These are phyloP conservation scores for Sarocladium strictum DNA, from an alignment of 2,329 filamentous ascomycete species.

Conservation along the genomic window DNA sequence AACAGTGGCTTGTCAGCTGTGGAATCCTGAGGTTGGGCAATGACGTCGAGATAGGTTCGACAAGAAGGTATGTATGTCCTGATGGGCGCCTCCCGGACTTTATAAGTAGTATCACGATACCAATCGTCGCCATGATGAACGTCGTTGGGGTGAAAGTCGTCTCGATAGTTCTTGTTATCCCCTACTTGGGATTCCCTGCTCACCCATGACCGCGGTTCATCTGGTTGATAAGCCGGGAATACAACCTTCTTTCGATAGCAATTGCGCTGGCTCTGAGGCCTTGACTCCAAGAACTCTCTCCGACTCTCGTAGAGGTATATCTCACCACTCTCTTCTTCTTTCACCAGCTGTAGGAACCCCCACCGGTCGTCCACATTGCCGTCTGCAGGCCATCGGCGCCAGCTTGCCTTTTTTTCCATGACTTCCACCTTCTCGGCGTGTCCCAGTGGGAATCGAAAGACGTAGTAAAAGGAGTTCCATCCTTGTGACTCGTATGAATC, in stretches of 20 bases:
- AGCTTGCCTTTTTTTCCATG: neutral
- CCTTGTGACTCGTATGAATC: neutral
- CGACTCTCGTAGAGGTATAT: constrained; percentile 6
- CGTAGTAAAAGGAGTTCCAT: constrained; percentile 6
- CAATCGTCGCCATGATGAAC: constrained; percentile 4
- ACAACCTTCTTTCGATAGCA: constrained; percentile 8
- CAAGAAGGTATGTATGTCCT: neutral
- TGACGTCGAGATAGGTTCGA: constrained; percentile 5
- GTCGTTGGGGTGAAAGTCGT: neutral
- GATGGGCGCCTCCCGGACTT: constrained; percentile 1
- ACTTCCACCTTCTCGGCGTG: neutral
- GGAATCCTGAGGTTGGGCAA: neutral
- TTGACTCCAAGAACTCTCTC: neutral
- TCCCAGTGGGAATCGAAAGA: constrained; percentile 5
- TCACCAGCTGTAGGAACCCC: constrained; percentile 3
- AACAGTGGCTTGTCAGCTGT: neutral
- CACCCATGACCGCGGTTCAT: neutral
- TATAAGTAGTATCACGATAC: constrained; percentile 7
- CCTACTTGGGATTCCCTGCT: neutral
- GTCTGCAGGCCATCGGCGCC: constrained; percentile 6
- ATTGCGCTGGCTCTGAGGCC: constrained; percentile 5
- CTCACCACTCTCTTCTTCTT: constrained; percentile 5
- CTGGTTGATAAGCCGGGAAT: neutral
- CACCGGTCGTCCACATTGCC: constrained; percentile 6
- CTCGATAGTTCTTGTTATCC: neutral